Base-by-base conservation (phyloP, 1,284 basidiomycete species). In the Psilocybe mexicana region DNA sequence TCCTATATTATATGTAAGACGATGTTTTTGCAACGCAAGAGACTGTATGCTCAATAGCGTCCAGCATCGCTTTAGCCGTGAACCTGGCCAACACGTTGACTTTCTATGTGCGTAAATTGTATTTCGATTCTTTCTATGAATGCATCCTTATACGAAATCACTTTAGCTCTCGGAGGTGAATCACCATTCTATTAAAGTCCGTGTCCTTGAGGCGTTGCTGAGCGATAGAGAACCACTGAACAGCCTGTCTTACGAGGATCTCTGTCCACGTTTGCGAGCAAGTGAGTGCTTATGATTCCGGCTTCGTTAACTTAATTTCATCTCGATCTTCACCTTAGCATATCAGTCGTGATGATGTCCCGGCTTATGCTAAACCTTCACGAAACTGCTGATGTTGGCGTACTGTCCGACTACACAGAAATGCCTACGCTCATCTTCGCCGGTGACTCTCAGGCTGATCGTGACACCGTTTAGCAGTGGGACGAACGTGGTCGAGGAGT, bases 291-390 rank as follows among this genome's bases (percentile, higher is more conserved):
- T 26, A n/a, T 44, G 3, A 35, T 6, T 35, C 11, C 14, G 30
- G 18, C 18, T 7, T 48, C 14, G n/a, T 35, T 23, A n/a, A 48
- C 4, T 35, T 5, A n/a, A 35, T 28, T 28, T 48, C 10, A 35
- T 7, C 28, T 40, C 38, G 11, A 6, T 8, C n/a, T 6, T 33
- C 10, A n/a, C n/a, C n/a, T n/a, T 23, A 48, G 46, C 14, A 48
- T 48, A 8, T 48, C 46, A 4, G 33, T 48, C 33, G n/a, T 23
- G 11, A 35, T 48, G 46, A 35, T 48, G 46, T 48, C 46, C 8
- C 46, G 46, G 7, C 46, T 48, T 18, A 48, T 48, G 46, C n/a
- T 48, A 3, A 48, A 48, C 30, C 33, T 48, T 14, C 46, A 48
- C 30, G 30, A 48, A 24, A 33, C 14, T 7, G 46, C 30, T 18